These are phyloP conservation scores for Skeletonema marinoi DNA, from an alignment of 108 stramenopile genomes.

Conservation along the genomic window DNA sequence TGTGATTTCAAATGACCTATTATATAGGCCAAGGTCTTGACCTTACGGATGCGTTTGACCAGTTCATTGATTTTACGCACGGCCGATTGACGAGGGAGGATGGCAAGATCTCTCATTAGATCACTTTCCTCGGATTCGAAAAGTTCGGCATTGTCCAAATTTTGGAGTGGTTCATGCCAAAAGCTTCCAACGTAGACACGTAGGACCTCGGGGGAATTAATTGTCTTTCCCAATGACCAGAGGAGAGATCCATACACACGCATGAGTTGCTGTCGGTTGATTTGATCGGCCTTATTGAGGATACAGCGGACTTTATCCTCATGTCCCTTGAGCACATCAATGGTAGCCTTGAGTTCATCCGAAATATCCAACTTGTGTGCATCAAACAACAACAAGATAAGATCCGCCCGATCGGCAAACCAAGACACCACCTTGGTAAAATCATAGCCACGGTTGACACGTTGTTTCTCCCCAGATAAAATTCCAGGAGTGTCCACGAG, in stretches of 20 bases:
- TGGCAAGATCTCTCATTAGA: constrained; percentile 94
- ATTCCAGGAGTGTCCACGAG: constrained; percentile 98
- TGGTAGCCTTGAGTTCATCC: constrained; percentile 96
- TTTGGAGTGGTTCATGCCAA: constrained; percentile 83
- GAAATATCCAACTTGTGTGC: constrained; percentile 99
- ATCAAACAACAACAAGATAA: constrained; percentile 98
- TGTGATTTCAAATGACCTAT: constrained; percentile 94
- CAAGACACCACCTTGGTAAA: constrained; percentile 93
- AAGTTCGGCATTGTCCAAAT: constrained; percentile 83
- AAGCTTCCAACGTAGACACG: constrained; percentile 98
- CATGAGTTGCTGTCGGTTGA: constrained; percentile 98
- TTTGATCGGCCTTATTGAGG: constrained; percentile 99
- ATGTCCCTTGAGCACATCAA: constrained; percentile 95
- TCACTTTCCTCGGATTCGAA: constrained; percentile 93
- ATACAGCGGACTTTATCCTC: constrained; percentile 99
- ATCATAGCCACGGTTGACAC: constrained; percentile 92
- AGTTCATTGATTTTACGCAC: constrained; percentile 98
- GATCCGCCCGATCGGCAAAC: constrained; percentile 97
- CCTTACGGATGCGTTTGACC: constrained; percentile 97
- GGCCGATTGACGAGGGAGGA: constrained; percentile 94
- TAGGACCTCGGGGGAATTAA: constrained; percentile 93
- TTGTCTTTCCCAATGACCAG: constrained; percentile 97
- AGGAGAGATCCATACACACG: constrained; percentile 97
- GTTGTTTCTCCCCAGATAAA: constrained; percentile 97
- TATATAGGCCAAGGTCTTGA: constrained; percentile 93